These are phyloP conservation scores for Trichophyton equinum DNA, from an alignment of 2,329 filamentous ascomycete species.

Conservation along the genomic window DNA sequence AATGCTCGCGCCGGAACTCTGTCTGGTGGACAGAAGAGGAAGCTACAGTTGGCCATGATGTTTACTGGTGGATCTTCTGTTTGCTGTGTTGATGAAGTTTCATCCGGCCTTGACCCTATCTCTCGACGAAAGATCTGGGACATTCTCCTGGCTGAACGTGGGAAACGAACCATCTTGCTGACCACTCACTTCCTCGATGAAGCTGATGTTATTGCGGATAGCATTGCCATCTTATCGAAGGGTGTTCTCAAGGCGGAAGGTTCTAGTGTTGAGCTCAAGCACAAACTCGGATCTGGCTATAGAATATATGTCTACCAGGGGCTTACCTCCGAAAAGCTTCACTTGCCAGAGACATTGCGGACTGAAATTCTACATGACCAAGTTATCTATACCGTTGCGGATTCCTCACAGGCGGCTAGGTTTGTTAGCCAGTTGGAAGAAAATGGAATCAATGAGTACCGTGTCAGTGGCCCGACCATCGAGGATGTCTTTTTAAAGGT, in stretches of 20 bases:
- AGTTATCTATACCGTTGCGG: conserved; percentile 57
- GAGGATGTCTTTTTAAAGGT: conserved; percentile 85
- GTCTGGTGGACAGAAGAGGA: conserved; percentile 83
- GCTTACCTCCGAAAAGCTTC: conserved; percentile 36
- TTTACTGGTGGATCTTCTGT: conserved; percentile 78
- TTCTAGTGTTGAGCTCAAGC: conserved; percentile 75
- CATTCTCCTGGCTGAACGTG: conserved; percentile 74
- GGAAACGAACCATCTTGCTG: conserved; percentile 66
- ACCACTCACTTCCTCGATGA: conserved; percentile 94
- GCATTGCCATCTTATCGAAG: conserved; percentile 77
- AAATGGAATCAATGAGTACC: conserved; percentile 59
- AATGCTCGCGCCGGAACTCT: conserved; percentile 62
- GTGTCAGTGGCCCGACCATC: conserved; percentile 77
- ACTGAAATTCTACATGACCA: conserved; percentile 55
- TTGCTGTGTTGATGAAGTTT: conserved; percentile 86
- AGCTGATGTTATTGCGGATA: conserved; percentile 76
- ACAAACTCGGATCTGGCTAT: conserved; percentile 71
- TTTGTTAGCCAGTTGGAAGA: conserved; percentile 60
- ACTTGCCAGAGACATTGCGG: conserved; percentile 38
- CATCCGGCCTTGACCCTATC: conserved; percentile 74
- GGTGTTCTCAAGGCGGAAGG: conserved; percentile 70
- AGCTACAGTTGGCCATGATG: conserved; percentile 90
- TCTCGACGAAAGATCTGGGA: conserved; percentile 88
- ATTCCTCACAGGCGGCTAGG: conserved; percentile 56
- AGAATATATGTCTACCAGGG: conserved; percentile 60